phyloP scores from a whole-genome alignment of 306 rosid species.

The Pueraria montana region DNA sequence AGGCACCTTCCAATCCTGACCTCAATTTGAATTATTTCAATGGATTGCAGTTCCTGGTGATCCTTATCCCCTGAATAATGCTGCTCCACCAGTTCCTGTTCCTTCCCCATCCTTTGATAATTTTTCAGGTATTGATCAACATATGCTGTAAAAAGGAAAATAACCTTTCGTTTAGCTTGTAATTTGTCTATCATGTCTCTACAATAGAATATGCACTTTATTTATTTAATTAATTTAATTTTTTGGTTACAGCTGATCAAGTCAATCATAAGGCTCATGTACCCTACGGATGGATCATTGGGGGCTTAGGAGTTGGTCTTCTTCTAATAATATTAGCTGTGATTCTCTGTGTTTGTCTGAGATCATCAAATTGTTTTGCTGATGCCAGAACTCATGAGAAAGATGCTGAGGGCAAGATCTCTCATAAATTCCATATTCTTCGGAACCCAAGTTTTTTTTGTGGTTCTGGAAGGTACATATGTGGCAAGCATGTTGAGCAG shows the following conservation, averaged over 20 bases:
- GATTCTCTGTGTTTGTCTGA: slow-evolving; percentile 62
- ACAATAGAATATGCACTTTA: slow-evolving; percentile 19
- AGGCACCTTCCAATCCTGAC: slow-evolving; percentile 4
- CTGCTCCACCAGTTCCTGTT: slow-evolving; percentile 66
- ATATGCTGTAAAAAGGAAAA: slow-evolving; percentile 19
- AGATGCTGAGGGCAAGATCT: slow-evolving; percentile 65
- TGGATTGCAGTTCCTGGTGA: slow-evolving; percentile 88
- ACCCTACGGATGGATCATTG: slow-evolving; percentile 88
- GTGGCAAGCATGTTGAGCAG: slow-evolving; percentile 73
- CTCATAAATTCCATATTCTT: slow-evolving; percentile 88
- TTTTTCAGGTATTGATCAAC: slow-evolving; percentile 65
- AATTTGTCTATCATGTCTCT: not conserved
- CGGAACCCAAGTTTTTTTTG: slow-evolving; percentile 89
- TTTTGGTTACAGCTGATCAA: slow-evolving; percentile 60
- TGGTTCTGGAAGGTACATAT: slow-evolving; percentile 85
- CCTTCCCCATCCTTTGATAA: slow-evolving; percentile 62
- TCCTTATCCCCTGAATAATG: slow-evolving; percentile 73
- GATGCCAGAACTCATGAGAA: slow-evolving; percentile 63
- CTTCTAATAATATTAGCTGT: slow-evolving; percentile 66
- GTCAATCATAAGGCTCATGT: slow-evolving; percentile 69
- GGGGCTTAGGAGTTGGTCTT: slow-evolving; percentile 80
- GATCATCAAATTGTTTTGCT: slow-evolving; percentile 70
- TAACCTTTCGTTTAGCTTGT: not conserved
- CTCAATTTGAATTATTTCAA: slow-evolving; percentile 5
- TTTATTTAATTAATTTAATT: slow-evolving; percentile 26